Evolutionary conservation across 371 early-diverging fungal genomes (phyloP), one percentile per base, ranked within the genome.

Genomic region (Saksenaea vasiformis): DNA sequence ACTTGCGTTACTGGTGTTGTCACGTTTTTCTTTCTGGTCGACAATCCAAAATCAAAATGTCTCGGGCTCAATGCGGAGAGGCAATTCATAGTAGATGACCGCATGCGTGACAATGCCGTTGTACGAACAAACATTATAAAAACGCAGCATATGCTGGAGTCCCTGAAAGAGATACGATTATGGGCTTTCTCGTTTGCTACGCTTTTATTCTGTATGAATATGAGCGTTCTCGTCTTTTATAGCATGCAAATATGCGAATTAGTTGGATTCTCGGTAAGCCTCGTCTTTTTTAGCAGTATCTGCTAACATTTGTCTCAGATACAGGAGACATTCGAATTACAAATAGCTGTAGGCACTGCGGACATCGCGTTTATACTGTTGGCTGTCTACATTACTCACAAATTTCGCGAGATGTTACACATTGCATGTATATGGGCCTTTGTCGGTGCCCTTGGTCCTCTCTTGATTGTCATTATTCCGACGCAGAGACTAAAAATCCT

Each of bases 171-270:
- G 47, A 37, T 66, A n/a, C 64, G 68, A 0, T 60, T 72, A 26
- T 72, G 74, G 68, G 65, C 65, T 34, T 77, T 69, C 35, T 55
- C 64, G 22, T 58, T 74, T 22, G 51, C 58, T 17, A 71, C 74
- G 13, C 53, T 77, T 5, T 53, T 77, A 0, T 60, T 74, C 17
- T 72, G 70, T 26, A 58, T 77, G 38, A 66, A 66, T 27, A 74
- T 72, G 43, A 72, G 78, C 58, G 74, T 69, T 27, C 61, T 74
- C 56, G 64, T 72, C 14, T 65, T 67, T 10, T 77, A 70, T 60
- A 72, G 60, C 31, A 66, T 68, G 2, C 70, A 69, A 47, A 73
- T 77, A 24, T 68, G 68, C 10, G 36, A 31, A 13, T 64, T 54
- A 17, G 67, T 77, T 66, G 77, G 77, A 13, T 77, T 69, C 54